Evolutionary conservation across 2,329 filamentous ascomycete genomes (phyloP).

Genomic region (Monilinia fructigena): DNA sequence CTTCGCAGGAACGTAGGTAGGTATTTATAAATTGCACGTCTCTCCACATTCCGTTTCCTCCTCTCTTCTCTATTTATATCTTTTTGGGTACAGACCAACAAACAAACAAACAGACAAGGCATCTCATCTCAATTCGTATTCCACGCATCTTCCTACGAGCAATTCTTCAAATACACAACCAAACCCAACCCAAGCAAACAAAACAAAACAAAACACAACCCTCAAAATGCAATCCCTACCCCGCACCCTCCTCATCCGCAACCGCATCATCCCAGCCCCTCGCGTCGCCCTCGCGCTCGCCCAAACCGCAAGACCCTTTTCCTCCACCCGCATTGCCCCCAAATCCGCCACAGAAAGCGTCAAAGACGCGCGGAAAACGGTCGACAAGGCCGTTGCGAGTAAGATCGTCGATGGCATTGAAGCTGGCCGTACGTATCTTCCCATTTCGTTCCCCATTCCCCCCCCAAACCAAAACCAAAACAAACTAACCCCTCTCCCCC

Average conservation of each 20-base stretch:
- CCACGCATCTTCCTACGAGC: too few species aligned
- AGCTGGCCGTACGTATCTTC: constrained; percentile 49
- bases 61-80: too few species aligned
- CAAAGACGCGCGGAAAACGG: constrained; percentile 58
- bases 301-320: background rate
- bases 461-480: background rate
- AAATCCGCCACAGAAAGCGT: constrained; percentile 5
- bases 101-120: too few species aligned
- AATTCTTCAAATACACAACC: background rate
- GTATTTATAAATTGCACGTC: too few species aligned
- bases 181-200: background rate
- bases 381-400: constrained; percentile 59
- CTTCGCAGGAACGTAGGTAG: too few species aligned
- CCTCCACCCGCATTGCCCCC: background rate
- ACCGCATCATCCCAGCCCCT: background rate
- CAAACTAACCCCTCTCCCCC: too few species aligned
- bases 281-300: too few species aligned
- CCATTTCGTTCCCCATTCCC: background rate
- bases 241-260: constrained; percentile 4
- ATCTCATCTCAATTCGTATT: too few species aligned
- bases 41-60: too few species aligned
- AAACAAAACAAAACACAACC: too few species aligned
- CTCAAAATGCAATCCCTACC: constrained; percentile 16
- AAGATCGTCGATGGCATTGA: constrained; percentile 63
- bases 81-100: too few species aligned